These are phyloP conservation scores for Petrea volubilis DNA, from an alignment of 257 asterid species.

Conservation along the genomic window DNA sequence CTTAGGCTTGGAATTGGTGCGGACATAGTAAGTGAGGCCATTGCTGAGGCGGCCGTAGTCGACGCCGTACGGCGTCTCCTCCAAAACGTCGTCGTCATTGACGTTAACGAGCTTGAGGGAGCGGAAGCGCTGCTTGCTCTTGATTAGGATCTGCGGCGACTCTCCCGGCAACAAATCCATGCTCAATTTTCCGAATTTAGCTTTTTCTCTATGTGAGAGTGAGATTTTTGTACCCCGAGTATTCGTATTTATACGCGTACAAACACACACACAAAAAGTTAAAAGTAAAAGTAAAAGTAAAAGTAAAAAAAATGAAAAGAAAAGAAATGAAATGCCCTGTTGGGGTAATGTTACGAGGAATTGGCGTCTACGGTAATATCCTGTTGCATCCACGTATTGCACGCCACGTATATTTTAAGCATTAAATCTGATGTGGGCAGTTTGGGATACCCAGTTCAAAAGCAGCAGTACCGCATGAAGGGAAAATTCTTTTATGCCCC, in stretches of 20 bases:
- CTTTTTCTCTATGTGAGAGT: background rate
- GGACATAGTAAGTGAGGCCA: constrained; percentile 86
- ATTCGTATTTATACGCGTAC: background rate
- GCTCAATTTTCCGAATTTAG: constrained; percentile 5
- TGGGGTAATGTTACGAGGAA: background rate
- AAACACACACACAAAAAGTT: too few relatives aligned
- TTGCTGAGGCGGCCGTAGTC: constrained; percentile 81
- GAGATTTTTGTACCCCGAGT: background rate
- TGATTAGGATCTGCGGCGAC: constrained; percentile 52
- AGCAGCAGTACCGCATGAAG: too few relatives aligned
- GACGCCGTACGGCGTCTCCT: constrained; percentile 73
- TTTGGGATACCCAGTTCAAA: too few relatives aligned
- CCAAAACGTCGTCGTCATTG: constrained; percentile 60
- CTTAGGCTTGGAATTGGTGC: constrained; percentile 87
- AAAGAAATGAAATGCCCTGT: background rate
- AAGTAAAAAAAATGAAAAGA: too few relatives aligned
- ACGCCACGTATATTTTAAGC: too few relatives aligned
- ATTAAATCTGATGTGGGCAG: too few relatives aligned
- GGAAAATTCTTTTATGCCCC: too few relatives aligned
- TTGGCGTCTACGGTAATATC: too few relatives aligned
- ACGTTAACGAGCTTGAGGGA: constrained; percentile 79
- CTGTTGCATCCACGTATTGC: too few relatives aligned
- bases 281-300: too few relatives aligned
- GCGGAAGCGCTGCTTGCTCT: constrained; percentile 72
- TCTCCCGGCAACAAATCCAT: constrained; percentile 89